Conservation (phyloP, 2,329 filamentous ascomycete species). For the Neofusicoccum parvum region DNA sequence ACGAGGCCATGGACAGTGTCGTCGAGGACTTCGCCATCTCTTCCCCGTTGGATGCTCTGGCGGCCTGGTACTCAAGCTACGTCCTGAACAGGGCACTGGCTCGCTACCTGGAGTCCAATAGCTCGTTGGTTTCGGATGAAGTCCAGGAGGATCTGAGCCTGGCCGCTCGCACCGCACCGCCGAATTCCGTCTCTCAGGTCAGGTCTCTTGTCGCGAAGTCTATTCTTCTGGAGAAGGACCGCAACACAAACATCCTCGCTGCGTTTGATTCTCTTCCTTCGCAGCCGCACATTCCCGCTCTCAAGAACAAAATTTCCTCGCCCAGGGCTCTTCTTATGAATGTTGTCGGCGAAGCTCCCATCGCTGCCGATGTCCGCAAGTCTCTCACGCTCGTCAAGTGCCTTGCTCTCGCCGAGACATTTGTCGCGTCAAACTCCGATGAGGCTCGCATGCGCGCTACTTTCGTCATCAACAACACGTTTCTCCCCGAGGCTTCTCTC, state of each 20-base stretch:
- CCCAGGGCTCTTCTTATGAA: conserved; percentile 41
- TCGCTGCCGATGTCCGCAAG: conserved; percentile 59
- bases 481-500: conserved; percentile 35
- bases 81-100: conserved; percentile 70
- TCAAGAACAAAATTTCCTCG: conserved; percentile 9
- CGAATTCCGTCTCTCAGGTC: conserved; percentile 70
- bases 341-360: conserved; percentile 56
- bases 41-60: conserved; percentile 85
- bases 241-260: conserved; percentile 53
- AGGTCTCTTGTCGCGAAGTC: conserved; percentile 62
- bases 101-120: conserved; percentile 57
- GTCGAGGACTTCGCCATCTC: conserved; percentile 83
- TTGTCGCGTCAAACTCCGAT: conserved; percentile 24
- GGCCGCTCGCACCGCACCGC: conserved; percentile 73
- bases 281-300: conserved; percentile 38
- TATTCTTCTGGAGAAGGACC: conserved; percentile 57
- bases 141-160: conserved; percentile 63
- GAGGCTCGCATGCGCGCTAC: conserved; percentile 42
- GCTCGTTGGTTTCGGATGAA: conserved; percentile 34
- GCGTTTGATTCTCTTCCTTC: conserved; percentile 57
- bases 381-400: conserved; percentile 63
- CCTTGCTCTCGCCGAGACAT: conserved; percentile 51
- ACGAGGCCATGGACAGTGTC: conserved; percentile 77
- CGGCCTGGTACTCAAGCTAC: conserved; percentile 85
- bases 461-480: conserved; percentile 43